phyloP scores from a whole-genome alignment of 164 flowering plant species.

The Buxus sempervirens region DNA sequence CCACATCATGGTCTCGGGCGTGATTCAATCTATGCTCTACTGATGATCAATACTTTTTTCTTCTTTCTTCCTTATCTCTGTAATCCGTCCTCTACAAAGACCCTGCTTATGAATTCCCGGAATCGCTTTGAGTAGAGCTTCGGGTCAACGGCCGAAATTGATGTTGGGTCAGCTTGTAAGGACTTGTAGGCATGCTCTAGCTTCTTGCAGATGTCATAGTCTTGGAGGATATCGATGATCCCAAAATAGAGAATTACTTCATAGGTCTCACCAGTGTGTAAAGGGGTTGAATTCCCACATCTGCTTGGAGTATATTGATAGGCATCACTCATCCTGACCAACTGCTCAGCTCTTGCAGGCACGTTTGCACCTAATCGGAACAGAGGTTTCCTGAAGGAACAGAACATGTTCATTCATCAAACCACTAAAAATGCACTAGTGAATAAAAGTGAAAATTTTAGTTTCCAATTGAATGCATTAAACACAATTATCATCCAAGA shows the following conservation, averaged over 20 bases:
- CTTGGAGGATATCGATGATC: slow-evolving; percentile 84
- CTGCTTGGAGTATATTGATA: slow-evolving; percentile 44
- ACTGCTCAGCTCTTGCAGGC: slow-evolving; percentile 77
- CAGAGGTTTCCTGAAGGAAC: slow-evolving; percentile 53
- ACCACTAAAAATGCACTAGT: not conserved
- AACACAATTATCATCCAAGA: not conserved
- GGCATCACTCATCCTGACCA: slow-evolving; percentile 55
- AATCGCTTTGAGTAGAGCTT: slow-evolving; percentile 85
- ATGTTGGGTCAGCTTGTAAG: slow-evolving; percentile 71
- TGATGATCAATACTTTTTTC: not conserved
- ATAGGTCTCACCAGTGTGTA: slow-evolving; percentile 46
- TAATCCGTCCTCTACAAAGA: slow-evolving; percentile 51
- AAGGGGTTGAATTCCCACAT: slow-evolving; percentile 33
- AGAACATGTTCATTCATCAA: not conserved
- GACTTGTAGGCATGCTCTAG: slow-evolving; percentile 92
- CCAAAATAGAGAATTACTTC: slow-evolving; percentile 85
- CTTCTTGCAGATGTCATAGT: slow-evolving; percentile 86
- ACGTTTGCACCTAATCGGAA: slow-evolving; percentile 68
- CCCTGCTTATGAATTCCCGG: slow-evolving; percentile 64
- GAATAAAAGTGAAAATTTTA: not conserved
- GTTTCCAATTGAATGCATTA: not conserved
- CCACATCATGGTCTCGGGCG: not conserved
- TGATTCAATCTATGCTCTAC: not conserved
- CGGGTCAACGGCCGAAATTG: slow-evolving; percentile 88
- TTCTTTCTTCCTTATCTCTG: not conserved